phyloP scores from a whole-genome alignment of 129 eudicot genomes.

The carrot (Daucus carota) region DH1_v3.0 NC_030387.2:8028501-8029000 shows the following conservation, averaged over 20 bases:
- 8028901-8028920: background rate
- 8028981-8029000: too few relatives aligned
- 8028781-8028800: background rate
- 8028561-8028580: background rate
- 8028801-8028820: background rate
- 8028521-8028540: slow-evolving; percentile 15
- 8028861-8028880: background rate
- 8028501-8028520: slow-evolving; percentile 29
- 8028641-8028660: background rate
- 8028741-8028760: too few relatives aligned
- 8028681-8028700: too few relatives aligned
- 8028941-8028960: too few relatives aligned
- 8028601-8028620: background rate
- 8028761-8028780: too few relatives aligned
- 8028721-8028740: too few relatives aligned
- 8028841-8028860: background rate
- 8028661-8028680: background rate
- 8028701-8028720: too few relatives aligned
- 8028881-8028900: background rate
- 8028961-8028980: too few relatives aligned
- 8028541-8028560: background rate
- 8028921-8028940: too few relatives aligned
- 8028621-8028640: background rate
- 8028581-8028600: background rate
- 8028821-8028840: too few relatives aligned